Base-by-base conservation (phyloP, 208 protist species). In the Trypanosoma melophagium region DNA sequence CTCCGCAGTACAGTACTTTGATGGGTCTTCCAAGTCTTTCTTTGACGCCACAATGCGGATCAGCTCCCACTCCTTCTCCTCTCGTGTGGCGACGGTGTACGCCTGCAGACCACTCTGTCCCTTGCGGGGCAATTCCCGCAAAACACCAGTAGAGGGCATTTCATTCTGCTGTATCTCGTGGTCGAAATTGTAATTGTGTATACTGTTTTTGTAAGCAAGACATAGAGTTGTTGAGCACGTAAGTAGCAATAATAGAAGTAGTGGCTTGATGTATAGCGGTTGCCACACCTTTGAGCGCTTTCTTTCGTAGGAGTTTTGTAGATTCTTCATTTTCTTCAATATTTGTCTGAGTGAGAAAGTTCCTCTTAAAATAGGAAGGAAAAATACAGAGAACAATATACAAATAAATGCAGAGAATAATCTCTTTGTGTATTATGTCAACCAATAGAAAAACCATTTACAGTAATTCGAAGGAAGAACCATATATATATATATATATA, bases 1-100 rank as follows among this genome's bases (percentile, higher is more conserved):
- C 1, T 1, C 28, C 5, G 1, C 5, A 1, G 28, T 35, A 35
- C 28, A 35, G 28, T 69, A 24, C 5, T 51, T 41, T 69, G 76
- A 0, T 28, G 8, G n/a, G 45, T 66, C 44, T 7, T 73, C 31
- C 17, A 73, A 22, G 44, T 73, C 67, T 25, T 66, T 35, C 7
- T 38, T 57, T 3, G 44, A 73, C 25, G 66, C 13, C 14, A n/a
- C 7, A 50, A 73, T 51, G 16, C 66, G 65, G 49, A 73, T 62
- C 5, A 58, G 64, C 8, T 41, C 60, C 50, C 59, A 71, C 25
- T 50, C 71, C 5, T 5, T 5, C 1, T 35, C 5, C 28, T 35
- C 28, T 5, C 5, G 28, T 35, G 17, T 28, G 19, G 58, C 40
- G 25, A n/a, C 44, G 42, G 58, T 63, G 44, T 53, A 63, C 58